Evolutionary conservation across 2,329 filamentous ascomycete species (phyloP), one percentile per base, ranked within the genome.

Genomic region (Curvularia verruculosa): DNA sequence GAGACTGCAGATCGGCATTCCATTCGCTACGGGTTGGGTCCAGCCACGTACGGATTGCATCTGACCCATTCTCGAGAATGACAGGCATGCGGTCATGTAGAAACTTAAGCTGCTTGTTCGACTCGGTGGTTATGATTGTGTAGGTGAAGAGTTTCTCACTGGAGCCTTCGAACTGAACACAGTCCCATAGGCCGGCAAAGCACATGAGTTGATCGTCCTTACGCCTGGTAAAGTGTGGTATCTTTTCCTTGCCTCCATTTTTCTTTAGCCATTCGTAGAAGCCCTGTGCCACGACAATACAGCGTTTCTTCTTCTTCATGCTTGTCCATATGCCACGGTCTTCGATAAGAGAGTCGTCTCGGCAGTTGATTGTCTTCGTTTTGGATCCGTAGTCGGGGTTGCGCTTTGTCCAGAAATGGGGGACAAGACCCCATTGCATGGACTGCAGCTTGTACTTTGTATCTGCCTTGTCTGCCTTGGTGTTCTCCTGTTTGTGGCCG

Each of bases 221-320:
- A 26, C 92, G 83, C 77, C 88, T 93, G 21, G 92, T 85, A 68
- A 87, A 97, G 75, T 98, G 87, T 10, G 95, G 94, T 1, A 94
- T 79, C 77, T 91, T 96, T 52, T 95, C 89, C 65, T 90, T 93
- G 6, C 86, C 84, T 1, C 83, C 83, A 69, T 85, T 88, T 68
- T 88, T 91, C 76, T 94, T 94, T 58, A 96, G 80, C 95, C 95
- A 98, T 77, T 99, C 95, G 70, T 92, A 99, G 77, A 98, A 99
- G 1, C 95, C 95, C 76, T 97, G 89, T 9, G 91, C 92, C 5
- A 96, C 73, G 9, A 98, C 87, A 21, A 98, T 82, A 74, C 95
- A 98, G 28, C 95, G 84, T 78, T 97, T 96, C 65, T 84, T 86
- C 59, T 88, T 87, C 79, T 97, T 97, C 90, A 98, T 96, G 1